Evolutionary conservation across 768 basidiomycete genomes (phyloP), one percentile per base, ranked within the genome.

Genomic region (Hydnum rufescens): DNA sequence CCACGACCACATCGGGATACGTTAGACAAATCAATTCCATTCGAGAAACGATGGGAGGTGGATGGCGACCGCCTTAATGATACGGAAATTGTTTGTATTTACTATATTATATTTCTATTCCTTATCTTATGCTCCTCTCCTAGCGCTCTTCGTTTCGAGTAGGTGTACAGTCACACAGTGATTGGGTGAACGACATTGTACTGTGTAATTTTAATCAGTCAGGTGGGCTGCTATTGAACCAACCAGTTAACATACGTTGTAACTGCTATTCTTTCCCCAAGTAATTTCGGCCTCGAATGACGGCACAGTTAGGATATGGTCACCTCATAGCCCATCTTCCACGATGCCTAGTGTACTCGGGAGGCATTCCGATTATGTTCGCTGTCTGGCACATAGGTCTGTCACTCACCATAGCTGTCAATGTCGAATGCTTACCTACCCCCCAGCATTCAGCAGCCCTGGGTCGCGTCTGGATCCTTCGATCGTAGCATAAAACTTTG

Each of bases 221-320:
- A 2, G 69, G 85, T 81, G 48, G 42, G 77, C 3, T n/a, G n/a
- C n/a, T n/a, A 18, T 22, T 59, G 16, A 16, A 22, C 5, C 13
- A 26, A 1, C n/a, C 2, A 4, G 13, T 6, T 1, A 5, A 39
- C 32, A 13, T 42, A 53, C 28, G 13, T 5, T 23, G n/a, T 53
- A 22, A 4, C 34, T 23, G 29, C 23, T 52, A 22, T 16, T 44
- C 28, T 30, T 28, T 39, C 42, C 18, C 16, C 3, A 57, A 79
- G 85, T 96, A 43, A 74, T 96, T 36, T 88, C 92, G 53, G 90
- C 86, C 0, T 97, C 95, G 0, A 93, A 92, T 2, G 93, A 97
- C 61, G 90, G 92, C 18, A 88, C 89, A 8, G 71, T 99, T 58
- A 84, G 90, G 61, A 78, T 88, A 0, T 97, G 95, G 93, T 79